Percentiles rank a stretch among this genome's conserved stretches.
These are phyloP conservation scores for Fusarium aywerte DNA, from an alignment of 2,329 filamentous ascomycete species.

Conservation along the genomic window DNA sequence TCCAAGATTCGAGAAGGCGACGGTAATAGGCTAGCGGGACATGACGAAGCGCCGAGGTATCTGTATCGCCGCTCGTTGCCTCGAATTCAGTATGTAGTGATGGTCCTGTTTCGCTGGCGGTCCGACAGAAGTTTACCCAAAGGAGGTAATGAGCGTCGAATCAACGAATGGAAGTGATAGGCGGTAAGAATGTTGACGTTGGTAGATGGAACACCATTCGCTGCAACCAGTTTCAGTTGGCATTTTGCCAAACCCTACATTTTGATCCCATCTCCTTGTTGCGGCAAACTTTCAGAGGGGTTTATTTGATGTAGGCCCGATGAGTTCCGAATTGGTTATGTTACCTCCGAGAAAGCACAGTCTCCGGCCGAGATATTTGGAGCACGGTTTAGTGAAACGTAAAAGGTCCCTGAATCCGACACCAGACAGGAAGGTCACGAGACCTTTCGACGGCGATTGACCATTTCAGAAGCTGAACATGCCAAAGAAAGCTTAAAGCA, in stretches of 20 bases:
- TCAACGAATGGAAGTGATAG: background rate
- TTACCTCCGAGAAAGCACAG: conserved; percentile 1
- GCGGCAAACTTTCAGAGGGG: background rate
- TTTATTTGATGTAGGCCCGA: conserved; percentile 5
- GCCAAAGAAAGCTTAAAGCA: conserved; percentile 14
- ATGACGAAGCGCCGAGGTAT: conserved; percentile 25
- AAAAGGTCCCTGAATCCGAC: conserved; percentile 19
- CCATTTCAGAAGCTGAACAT: conserved; percentile 27
- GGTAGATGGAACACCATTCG: background rate
- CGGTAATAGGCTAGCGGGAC: conserved; percentile 10
- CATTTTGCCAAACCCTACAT: background rate
- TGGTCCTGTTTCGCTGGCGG: background rate
- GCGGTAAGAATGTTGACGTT: conserved; percentile 1
- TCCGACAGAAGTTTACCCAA: conserved; percentile 11
- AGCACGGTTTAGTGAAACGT: conserved; percentile 11
- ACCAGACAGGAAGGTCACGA: conserved; percentile 36
- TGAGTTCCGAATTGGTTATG: conserved; percentile 12
- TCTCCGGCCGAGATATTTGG: conserved; percentile 32
- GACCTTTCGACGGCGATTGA: conserved; percentile 21
- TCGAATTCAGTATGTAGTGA: background rate
- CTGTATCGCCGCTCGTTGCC: conserved; percentile 8
- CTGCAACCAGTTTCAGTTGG: conserved; percentile 1
- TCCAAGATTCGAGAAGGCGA: conserved; percentile 34
- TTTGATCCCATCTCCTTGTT: background rate
- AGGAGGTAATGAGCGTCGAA: conserved; percentile 6